Evolutionary conservation across 75 land plant genomes (phyloP).

Genomic region (Adiantum capillusveneris): DNA sequence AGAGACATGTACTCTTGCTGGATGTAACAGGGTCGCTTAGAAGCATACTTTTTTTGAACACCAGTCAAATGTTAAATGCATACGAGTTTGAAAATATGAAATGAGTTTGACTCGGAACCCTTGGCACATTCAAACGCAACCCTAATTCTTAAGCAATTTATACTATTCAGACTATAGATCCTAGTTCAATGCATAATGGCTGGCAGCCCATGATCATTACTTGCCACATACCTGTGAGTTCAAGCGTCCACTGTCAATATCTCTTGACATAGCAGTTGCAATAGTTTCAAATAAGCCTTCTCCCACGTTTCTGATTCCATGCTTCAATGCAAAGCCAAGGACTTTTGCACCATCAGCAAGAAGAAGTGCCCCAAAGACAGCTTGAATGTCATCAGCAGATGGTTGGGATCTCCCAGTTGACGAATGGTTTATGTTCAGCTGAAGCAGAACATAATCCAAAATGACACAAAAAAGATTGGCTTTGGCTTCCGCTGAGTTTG

Average conservation of each 20-base stretch:
- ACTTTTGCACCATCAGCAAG: conserved; percentile 87
- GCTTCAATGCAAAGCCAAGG: conserved; percentile 67
- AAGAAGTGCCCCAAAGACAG: conserved; percentile 49
- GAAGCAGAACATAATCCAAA: conserved; percentile 68
- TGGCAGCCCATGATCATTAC: no score
- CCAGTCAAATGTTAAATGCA: no score
- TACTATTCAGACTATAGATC: no score
- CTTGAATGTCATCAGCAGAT: conserved; percentile 63
- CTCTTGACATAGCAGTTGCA: conserved; percentile 50
- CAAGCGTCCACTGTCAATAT: conserved; percentile 62
- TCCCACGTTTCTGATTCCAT: conserved; percentile 71
- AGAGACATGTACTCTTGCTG: no score
- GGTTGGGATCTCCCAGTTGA: conserved; percentile 42
- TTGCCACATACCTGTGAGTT: conserved; percentile 38
- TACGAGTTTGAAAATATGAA: no score
- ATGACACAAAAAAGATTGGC: conserved; percentile 66
- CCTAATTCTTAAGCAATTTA: no score
- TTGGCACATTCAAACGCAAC: no score
- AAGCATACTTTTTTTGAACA: no score
- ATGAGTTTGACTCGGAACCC: no score
- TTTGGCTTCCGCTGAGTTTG: conserved; percentile 67
- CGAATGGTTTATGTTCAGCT: conserved; percentile 35
- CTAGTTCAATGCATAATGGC: no score
- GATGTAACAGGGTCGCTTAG: no score
- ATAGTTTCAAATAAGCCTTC: conserved; percentile 60